These are phyloP conservation scores for Epichloe festucae DNA, from an alignment of 2,329 filamentous ascomycete species.

Conservation along the genomic window DNA sequence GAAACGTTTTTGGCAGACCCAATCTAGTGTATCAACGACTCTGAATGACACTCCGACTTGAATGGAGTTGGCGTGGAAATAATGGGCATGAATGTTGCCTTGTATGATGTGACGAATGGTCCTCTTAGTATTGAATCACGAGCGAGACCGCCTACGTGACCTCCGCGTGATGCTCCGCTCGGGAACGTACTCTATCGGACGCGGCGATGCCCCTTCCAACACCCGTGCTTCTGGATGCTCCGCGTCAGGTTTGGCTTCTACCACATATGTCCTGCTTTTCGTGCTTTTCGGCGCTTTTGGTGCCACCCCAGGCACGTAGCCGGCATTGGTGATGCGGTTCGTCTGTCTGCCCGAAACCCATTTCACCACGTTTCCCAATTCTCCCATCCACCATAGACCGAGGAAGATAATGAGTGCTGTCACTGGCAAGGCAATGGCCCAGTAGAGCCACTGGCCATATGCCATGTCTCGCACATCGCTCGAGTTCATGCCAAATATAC, in stretches of 20 bases:
- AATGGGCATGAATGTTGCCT: not conserved
- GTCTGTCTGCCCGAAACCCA: slow-evolving; percentile 15
- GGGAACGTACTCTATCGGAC: not conserved
- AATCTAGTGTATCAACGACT: too few species aligned
- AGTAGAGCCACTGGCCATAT: slow-evolving; percentile 35
- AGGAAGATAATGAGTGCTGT: slow-evolving; percentile 26
- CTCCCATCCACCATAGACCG: slow-evolving; percentile 31
- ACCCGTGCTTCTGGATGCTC: not conserved
- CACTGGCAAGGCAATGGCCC: slow-evolving; percentile 33
- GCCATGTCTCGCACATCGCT: slow-evolving; percentile 36
- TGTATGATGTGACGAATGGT: not conserved
- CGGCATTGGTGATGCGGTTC: not conserved
- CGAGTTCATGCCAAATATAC: slow-evolving; percentile 42
- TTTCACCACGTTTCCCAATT: slow-evolving; percentile 22
- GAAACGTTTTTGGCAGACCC: too few species aligned
- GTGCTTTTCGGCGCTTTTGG: not conserved
- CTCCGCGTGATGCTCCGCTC: not conserved
- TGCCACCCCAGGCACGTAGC: not conserved
- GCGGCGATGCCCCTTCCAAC: not conserved
- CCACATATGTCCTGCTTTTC: not conserved
- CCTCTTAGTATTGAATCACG: not conserved
- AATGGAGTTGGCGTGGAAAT: too few species aligned
- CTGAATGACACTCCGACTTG: too few species aligned
- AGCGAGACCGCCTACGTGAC: not conserved
- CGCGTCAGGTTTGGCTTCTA: not conserved